Conservation (phyloP, 768 basidiomycete species). For the Epithele typhae region DNA sequence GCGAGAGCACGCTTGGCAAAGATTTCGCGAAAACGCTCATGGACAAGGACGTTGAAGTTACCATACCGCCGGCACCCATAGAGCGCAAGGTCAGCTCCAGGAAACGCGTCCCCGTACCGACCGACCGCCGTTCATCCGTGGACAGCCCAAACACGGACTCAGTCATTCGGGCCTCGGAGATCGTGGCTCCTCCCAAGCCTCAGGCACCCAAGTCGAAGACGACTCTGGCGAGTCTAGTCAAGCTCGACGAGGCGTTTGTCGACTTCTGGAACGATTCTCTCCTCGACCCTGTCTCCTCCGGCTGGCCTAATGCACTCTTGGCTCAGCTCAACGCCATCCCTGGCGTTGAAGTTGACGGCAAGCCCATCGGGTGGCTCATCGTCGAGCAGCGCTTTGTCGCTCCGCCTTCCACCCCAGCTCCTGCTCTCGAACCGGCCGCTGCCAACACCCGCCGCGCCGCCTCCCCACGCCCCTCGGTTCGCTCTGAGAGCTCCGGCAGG, state of each 20-base stretch:
- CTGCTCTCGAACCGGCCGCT: slow-evolving; percentile 20
- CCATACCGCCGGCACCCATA: slow-evolving; percentile 29
- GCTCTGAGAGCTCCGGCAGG: slow-evolving; percentile 22
- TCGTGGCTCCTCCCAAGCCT: neutral
- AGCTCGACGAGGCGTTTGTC: slow-evolving; percentile 76
- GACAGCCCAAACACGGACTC: slow-evolving; percentile 16
- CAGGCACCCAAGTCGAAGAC: slow-evolving; percentile 29
- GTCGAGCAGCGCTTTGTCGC: slow-evolving; percentile 57
- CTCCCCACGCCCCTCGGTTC: slow-evolving; percentile 27
- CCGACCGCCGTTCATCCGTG: slow-evolving; percentile 24
- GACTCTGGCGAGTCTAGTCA: slow-evolving; percentile 42
- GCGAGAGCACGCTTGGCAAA: slow-evolving; percentile 34
- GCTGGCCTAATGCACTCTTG: slow-evolving; percentile 68
- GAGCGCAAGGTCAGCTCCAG: slow-evolving; percentile 31
- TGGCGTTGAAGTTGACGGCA: slow-evolving; percentile 26
- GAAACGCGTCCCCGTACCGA: slow-evolving; percentile 21
- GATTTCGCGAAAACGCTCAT: slow-evolving; percentile 55
- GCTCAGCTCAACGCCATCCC: slow-evolving; percentile 55
- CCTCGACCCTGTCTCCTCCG: slow-evolving; percentile 57
- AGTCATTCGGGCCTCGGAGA: slow-evolving; percentile 1
- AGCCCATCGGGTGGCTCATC: slow-evolving; percentile 58
- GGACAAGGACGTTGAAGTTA: slow-evolving; percentile 57
- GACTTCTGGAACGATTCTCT: slow-evolving; percentile 81
- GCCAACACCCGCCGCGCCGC: slow-evolving; percentile 20
- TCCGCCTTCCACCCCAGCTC: slow-evolving; percentile 29